Evolutionary conservation across 768 basidiomycete genomes (phyloP).

Genomic region (Xerocomus brunneocitrinus): DNA sequence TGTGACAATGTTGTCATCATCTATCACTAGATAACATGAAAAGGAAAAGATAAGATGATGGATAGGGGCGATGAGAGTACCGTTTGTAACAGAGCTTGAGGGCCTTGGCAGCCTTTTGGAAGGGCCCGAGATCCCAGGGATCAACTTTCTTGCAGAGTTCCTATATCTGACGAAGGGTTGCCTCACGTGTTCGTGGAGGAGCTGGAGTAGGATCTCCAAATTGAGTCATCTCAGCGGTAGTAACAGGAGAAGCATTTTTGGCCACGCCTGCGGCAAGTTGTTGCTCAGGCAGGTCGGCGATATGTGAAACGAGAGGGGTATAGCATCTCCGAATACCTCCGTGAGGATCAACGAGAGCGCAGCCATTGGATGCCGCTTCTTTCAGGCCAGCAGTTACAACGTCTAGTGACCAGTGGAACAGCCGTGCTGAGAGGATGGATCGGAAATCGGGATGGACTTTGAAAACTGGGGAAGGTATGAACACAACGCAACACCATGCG

Average conservation of each 20-base stretch:
- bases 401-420: conserved; percentile 20
- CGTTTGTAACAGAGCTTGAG: too few relatives aligned
- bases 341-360: background rate
- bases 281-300: conserved; percentile 9
- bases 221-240: background rate
- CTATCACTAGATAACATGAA: too few relatives aligned
- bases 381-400: background rate
- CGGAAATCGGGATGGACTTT: conserved; percentile 16
- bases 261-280: conserved; percentile 6
- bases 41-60: too few relatives aligned
- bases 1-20: too few relatives aligned
- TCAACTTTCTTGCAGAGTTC: conserved; percentile 4
- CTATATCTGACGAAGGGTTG: conserved; percentile 1
- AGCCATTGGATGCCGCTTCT: background rate
- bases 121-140: conserved; percentile 24
- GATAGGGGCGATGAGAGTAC: too few relatives aligned
- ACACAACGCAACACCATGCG: conserved; percentile 16
- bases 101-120: conserved; percentile 4
- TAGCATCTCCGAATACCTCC: conserved; percentile 1
- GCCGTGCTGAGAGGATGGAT: conserved; percentile 22
- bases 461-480: conserved; percentile 28
- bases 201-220: conserved; percentile 9
- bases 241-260: conserved; percentile 13
- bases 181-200: background rate
- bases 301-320: conserved; percentile 14